Percentiles rank a stretch among this genome's conserved stretches.
These are phyloP conservation scores for Colletotrichum tropicale DNA, from an alignment of 2,329 filamentous ascomycete species.

Conservation along the genomic window DNA sequence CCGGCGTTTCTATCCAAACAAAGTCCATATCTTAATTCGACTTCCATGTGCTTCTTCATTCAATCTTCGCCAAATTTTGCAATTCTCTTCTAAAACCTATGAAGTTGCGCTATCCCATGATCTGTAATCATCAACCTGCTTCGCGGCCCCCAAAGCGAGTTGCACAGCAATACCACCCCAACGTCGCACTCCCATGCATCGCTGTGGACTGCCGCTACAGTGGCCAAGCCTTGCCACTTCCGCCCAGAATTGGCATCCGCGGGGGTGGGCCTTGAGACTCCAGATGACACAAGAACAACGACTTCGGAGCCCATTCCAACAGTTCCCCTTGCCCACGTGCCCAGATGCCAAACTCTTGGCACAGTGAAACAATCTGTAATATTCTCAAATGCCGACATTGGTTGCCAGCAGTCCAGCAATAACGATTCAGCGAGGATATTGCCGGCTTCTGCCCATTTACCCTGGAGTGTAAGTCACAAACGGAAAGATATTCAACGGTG, in stretches of 20 bases:
- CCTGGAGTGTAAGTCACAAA: background rate
- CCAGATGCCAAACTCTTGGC: background rate
- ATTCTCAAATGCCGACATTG: background rate
- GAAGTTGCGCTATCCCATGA: background rate
- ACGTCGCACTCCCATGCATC: background rate
- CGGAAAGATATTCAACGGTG: background rate
- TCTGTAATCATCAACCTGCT: background rate
- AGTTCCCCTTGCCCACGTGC: background rate
- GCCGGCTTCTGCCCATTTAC: background rate
- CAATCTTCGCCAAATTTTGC: background rate
- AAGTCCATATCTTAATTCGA: background rate
- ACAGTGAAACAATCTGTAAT: background rate
- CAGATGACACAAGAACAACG: background rate
- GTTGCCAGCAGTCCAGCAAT: background rate
- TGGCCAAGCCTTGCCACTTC: background rate
- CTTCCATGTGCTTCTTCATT: background rate
- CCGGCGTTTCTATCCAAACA: background rate
- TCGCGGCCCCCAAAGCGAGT: background rate
- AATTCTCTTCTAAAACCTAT: background rate
- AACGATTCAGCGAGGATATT: background rate
- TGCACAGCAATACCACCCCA: background rate
- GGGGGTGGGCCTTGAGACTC: background rate
- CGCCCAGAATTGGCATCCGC: background rate
- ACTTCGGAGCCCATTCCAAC: background rate
- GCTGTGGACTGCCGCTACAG: background rate